phyloP scores from a whole-genome alignment of 2,329 filamentous ascomycete species.

The Microdochium bolleyi region DNA sequence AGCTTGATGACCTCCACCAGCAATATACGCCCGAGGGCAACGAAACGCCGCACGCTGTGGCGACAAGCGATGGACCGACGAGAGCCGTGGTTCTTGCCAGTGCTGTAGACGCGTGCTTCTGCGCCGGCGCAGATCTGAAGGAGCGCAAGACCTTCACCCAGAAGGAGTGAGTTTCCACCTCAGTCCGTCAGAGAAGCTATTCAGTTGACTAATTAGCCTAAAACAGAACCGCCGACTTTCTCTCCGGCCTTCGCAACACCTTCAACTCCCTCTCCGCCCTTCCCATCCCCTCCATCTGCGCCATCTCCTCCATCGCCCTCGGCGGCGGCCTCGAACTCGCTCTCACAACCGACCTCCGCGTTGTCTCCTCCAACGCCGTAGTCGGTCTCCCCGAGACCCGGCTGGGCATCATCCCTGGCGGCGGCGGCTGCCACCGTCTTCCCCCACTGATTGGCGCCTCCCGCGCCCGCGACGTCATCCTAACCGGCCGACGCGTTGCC shows the following conservation, averaged over 20 bases:
- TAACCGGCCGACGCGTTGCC: constrained; percentile 77
- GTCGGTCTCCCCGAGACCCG: constrained; percentile 88
- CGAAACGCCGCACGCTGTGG: constrained; percentile 14
- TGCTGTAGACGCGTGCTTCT: constrained; percentile 81
- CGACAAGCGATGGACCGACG: constrained; percentile 37
- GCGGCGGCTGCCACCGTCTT: constrained; percentile 85
- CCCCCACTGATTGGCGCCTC: constrained; percentile 71
- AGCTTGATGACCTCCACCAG: constrained; percentile 64
- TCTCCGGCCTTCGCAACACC: constrained; percentile 66
- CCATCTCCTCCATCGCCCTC: constrained; percentile 77
- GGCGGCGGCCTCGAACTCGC: constrained; percentile 93
- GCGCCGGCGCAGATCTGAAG: constrained; percentile 90
- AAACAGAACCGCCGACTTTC: constrained; percentile 70
- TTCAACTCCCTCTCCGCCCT: constrained; percentile 66
- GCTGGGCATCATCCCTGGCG: constrained; percentile 89
- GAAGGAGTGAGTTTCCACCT: constrained; percentile 56
- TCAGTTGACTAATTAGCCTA: too few species aligned
- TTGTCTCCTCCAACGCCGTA: constrained; percentile 70
- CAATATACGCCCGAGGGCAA: constrained; percentile 47
- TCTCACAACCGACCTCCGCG: constrained; percentile 79
- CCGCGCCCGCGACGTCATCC: constrained; percentile 80
- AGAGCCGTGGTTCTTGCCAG: constrained; percentile 78
- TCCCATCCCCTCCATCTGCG: constrained; percentile 83
- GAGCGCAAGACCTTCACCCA: constrained; percentile 70
- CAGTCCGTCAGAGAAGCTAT: too few species aligned